Percentiles rank a stretch among this genome's conserved stretches.
Evolutionary conservation across 306 rosid genomes (phyloP).

Genomic region (Cucumis melo): DNA sequence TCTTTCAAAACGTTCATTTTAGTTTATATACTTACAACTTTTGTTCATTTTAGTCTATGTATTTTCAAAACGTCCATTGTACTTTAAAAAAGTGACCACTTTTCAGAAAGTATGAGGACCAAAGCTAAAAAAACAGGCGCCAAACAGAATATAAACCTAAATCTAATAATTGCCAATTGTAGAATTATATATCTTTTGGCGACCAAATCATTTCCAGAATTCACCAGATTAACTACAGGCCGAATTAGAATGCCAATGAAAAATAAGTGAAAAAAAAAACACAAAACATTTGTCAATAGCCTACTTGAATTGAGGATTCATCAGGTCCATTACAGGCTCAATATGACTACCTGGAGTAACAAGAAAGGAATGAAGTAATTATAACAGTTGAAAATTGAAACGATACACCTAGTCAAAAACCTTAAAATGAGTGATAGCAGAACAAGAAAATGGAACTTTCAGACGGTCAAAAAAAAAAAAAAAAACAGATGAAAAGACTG

Average conservation of each 20-base stretch:
- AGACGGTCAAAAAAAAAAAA: not conserved
- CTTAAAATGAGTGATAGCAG: not conserved
- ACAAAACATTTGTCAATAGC: constrained; percentile 11
- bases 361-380: constrained; percentile 6
- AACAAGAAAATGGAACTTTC: not conserved
- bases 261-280: not conserved
- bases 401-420: not conserved
- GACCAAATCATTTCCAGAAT: not conserved
- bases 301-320: constrained; percentile 87
- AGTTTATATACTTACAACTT: too few species aligned
- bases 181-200: not conserved
- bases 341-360: constrained; percentile 40
- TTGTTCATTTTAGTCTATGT: not conserved
- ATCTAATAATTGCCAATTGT: not conserved
- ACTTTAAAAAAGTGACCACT: not conserved
- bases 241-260: not conserved
- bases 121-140: not conserved
- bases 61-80: not conserved
- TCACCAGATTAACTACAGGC: not conserved
- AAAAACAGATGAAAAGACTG: not conserved
- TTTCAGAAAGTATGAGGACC: not conserved
- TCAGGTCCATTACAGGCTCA: constrained; percentile 58
- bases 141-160: not conserved
- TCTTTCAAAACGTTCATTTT: not conserved
- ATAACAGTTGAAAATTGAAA: not conserved